A percentile compares a stretch with the other conserved stretches of the same genome.
Evolutionary conservation across 345 rosid genomes (phyloP).

Genomic region (Pistacia vera): DNA sequence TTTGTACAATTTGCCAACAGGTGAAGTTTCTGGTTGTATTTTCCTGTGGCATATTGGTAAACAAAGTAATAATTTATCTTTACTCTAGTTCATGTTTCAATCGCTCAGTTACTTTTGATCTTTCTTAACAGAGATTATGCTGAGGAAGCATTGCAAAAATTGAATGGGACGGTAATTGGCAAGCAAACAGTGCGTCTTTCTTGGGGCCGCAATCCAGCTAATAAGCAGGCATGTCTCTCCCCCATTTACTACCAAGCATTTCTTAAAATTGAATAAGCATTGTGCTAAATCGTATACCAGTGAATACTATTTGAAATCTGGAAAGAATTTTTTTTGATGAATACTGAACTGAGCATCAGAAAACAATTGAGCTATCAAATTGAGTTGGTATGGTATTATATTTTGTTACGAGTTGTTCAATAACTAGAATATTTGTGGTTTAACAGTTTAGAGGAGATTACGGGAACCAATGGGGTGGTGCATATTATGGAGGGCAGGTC

Average conservation of each 20-base stretch:
- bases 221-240: slow-evolving; percentile 57
- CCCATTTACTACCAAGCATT: not conserved
- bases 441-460: slow-evolving; percentile 71
- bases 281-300: no score
- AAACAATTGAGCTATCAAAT: not conserved
- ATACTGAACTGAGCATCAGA: not conserved
- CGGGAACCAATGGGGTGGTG: slow-evolving; percentile 80
- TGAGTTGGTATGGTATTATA: not conserved
- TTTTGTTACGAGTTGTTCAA: not conserved
- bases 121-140: slow-evolving; percentile 60
- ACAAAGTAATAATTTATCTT: slow-evolving; percentile 1
- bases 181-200: slow-evolving; percentile 79
- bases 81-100: slow-evolving; percentile 7
- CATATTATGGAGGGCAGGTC: slow-evolving; percentile 72
- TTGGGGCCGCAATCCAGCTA: slow-evolving; percentile 84
- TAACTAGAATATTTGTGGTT: slow-evolving; percentile 1
- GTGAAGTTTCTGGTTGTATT: slow-evolving; percentile 35
- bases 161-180: slow-evolving; percentile 65
- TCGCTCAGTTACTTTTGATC: not conserved
- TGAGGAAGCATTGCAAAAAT: slow-evolving; percentile 87
- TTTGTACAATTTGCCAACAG: slow-evolving; percentile 91
- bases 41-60: not conserved
- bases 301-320: no score
- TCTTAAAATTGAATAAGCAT: not conserved
- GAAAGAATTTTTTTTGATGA: not conserved